Percentiles rank a stretch among this genome's conserved stretches.
Evolutionary conservation across 176 grass and related monocot genomes (phyloP).

Genomic region (Oryza glumipatula): DNA sequence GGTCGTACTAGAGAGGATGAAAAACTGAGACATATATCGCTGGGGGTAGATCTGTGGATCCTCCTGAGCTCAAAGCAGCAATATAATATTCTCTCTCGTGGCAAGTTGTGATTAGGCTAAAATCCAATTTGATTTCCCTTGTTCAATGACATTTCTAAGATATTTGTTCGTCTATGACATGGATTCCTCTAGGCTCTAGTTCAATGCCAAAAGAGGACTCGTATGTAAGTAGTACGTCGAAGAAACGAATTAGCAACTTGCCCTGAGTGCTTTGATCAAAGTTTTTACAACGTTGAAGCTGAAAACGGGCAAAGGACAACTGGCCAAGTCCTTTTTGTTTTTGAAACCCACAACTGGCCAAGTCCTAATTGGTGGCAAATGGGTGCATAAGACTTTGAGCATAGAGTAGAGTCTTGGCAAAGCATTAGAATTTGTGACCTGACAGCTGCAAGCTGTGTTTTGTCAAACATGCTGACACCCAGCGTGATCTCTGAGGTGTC

Average conservation of each 20-base stretch:
- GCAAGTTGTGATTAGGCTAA: neutral
- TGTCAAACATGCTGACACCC: slow-evolving; percentile 8
- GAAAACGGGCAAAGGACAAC: neutral
- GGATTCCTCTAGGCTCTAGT: neutral
- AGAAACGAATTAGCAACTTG: neutral
- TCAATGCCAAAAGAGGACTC: neutral
- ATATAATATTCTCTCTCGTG: neutral
- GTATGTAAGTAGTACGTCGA: neutral
- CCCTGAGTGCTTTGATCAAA: neutral
- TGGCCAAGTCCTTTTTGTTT: neutral
- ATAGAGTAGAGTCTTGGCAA: neutral
- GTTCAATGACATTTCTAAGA: neutral
- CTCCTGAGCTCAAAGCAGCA: neutral
- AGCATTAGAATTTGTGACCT: slow-evolving; percentile 16
- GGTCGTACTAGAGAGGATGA: neutral
- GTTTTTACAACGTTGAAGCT: neutral
- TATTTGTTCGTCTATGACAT: neutral
- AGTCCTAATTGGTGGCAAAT: slow-evolving; percentile 24
- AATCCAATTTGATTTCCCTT: neutral
- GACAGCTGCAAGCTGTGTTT: neutral
- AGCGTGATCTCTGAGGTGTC: slow-evolving; percentile 17
- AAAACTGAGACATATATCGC: neutral
- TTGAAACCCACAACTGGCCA: neutral
- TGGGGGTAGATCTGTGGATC: neutral
- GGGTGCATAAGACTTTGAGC: neutral